A percentile compares a stretch with the other conserved stretches of the same genome.
Conservation (phyloP, 306 rosid species). For the Vigna radiata region DNA sequence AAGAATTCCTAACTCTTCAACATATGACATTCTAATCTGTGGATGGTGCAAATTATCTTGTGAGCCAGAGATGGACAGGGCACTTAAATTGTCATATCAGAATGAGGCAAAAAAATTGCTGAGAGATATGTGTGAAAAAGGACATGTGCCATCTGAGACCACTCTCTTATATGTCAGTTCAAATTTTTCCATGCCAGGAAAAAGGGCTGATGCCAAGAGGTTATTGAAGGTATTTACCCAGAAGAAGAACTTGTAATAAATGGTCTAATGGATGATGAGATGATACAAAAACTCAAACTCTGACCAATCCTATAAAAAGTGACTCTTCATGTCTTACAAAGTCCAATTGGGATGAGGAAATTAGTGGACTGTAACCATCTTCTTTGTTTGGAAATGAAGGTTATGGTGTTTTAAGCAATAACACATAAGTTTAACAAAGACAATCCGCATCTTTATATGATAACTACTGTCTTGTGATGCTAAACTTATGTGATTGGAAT, state of each 20-base stretch:
- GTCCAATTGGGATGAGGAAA: constrained; percentile 16
- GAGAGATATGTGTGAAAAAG: constrained; percentile 75
- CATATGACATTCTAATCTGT: constrained; percentile 77
- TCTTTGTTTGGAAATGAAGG: constrained; percentile 27
- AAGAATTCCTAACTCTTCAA: constrained; percentile 76
- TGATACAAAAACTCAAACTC: constrained; percentile 17
- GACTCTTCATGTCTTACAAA: constrained; percentile 5
- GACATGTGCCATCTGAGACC: constrained; percentile 69
- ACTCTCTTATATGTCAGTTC: constrained; percentile 66
- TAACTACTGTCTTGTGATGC: constrained; percentile 75
- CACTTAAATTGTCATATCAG: constrained; percentile 57
- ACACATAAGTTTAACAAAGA: constrained; percentile 18
- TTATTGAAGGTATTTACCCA: constrained; percentile 63
- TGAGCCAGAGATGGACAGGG: constrained; percentile 67
- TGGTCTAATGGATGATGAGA: constrained; percentile 37
- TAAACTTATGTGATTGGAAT: constrained; percentile 74
- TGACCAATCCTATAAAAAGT: neutral
- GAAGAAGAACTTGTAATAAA: constrained; percentile 55
- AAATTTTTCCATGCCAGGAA: constrained; percentile 73
- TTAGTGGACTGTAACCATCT: neutral
- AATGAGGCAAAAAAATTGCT: constrained; percentile 79
- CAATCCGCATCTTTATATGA: constrained; percentile 6
- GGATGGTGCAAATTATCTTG: constrained; percentile 82
- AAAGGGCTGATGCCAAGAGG: constrained; percentile 68
- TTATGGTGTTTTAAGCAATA: constrained; percentile 2